Evolutionary conservation across 768 basidiomycete species (phyloP).

Genomic region (Suillus lakei): DNA sequence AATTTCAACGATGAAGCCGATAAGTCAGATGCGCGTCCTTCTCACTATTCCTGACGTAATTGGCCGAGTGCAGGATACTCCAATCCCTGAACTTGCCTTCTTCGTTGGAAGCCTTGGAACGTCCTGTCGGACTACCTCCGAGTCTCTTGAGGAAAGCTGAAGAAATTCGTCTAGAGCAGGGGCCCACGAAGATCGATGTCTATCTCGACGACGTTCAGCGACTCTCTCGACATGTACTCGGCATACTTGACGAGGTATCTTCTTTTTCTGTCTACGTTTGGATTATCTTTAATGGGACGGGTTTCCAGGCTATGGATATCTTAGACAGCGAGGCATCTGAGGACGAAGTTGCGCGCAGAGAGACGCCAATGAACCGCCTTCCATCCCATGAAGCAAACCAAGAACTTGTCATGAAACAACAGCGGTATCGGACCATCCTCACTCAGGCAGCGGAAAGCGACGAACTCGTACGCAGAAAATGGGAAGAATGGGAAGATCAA

Average conservation of each 20-base stretch:
- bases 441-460: conserved; percentile 78
- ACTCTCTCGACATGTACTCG: conserved; percentile 62
- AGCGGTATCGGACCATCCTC: conserved; percentile 74
- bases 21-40: conserved; percentile 48
- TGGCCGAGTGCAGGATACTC: conserved; percentile 53
- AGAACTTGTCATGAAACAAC: conserved; percentile 71
- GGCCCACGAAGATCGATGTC: conserved; percentile 69
- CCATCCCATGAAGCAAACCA: conserved; percentile 83
- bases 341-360: conserved; percentile 71
- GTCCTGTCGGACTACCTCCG: conserved; percentile 86
- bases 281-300: conserved; percentile 3
- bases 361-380: conserved; percentile 50
- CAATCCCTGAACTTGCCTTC: conserved; percentile 81
- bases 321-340: conserved; percentile 90
- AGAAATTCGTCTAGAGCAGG: conserved; percentile 80
- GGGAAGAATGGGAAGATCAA: conserved; percentile 84
- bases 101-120: conserved; percentile 85
- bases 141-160: conserved; percentile 85
- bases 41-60: conserved; percentile 12
- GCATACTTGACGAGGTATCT: conserved; percentile 76
- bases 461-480: conserved; percentile 76
- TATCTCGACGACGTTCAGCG: conserved; percentile 75
- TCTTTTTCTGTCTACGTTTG: neutral
- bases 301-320: conserved; percentile 80
- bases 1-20: conserved; percentile 65